Percentiles rank a stretch among this genome's conserved stretches.
These are phyloP conservation scores for Clarireedia sp. DNA, from an alignment of 2,329 filamentous ascomycete species.

Conservation along the genomic window DNA sequence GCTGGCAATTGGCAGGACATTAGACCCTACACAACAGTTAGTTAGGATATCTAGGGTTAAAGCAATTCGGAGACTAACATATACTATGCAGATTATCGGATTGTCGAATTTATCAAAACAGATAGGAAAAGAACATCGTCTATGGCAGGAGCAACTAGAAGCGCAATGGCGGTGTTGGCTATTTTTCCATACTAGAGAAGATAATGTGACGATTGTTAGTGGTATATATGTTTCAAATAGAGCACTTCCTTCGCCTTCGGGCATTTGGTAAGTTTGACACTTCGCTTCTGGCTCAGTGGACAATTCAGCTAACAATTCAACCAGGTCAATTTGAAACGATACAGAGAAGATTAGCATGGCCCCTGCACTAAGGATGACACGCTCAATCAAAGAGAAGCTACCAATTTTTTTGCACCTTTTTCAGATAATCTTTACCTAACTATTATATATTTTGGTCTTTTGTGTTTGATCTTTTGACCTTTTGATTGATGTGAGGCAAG, in stretches of 20 bases:
- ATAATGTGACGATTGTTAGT: too few relatives aligned
- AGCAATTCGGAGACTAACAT: too few relatives aligned
- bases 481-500: not conserved
- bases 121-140: too few relatives aligned
- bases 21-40: too few relatives aligned
- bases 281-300: not conserved
- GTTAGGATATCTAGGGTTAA: too few relatives aligned
- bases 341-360: conserved; percentile 76
- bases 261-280: conserved; percentile 11
- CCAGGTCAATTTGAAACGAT: conserved; percentile 54
- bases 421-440: not conserved
- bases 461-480: not conserved
- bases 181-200: too few relatives aligned
- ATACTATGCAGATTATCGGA: too few relatives aligned
- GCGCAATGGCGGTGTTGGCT: too few relatives aligned
- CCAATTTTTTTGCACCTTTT: conserved; percentile 22
- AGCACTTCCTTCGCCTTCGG: conserved; percentile 1
- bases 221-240: not conserved
- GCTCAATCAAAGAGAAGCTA: conserved; percentile 29
- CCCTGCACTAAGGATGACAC: conserved; percentile 79
- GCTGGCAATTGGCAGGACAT: too few relatives aligned
- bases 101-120: too few relatives aligned
- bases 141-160: too few relatives aligned
- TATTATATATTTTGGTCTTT: not conserved
- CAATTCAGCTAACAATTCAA: not conserved